Percentiles rank a stretch among this genome's conserved stretches.
phyloP scores from a whole-genome alignment of 345 rosid genomes.

The Alliaria petiolata region DNA sequence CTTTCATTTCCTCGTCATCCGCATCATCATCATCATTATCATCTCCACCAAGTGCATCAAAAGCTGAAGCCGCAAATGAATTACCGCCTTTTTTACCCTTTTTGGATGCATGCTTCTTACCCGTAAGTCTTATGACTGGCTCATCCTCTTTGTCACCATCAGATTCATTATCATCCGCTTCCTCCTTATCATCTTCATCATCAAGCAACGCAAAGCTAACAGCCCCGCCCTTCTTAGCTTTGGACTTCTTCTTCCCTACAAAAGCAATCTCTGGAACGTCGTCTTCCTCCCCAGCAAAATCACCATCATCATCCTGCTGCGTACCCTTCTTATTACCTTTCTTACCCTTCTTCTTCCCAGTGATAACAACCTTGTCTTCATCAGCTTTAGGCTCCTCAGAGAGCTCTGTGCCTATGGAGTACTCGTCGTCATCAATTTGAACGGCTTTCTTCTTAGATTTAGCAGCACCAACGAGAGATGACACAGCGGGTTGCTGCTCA shows the following conservation, averaged over 20 bases:
- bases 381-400: constrained; percentile 47
- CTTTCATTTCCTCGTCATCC: constrained; percentile 24
- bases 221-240: constrained; percentile 38
- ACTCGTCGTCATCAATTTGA: constrained; percentile 81
- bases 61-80: constrained; percentile 42
- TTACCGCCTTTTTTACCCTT: constrained; percentile 42
- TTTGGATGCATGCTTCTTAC: constrained; percentile 48
- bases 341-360: constrained; percentile 66
- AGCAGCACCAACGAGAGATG: constrained; percentile 41
- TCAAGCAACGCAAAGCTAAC: constrained; percentile 48
- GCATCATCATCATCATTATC: constrained; percentile 28
- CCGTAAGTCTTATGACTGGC: constrained; percentile 34
- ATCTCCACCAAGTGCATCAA: constrained; percentile 50
- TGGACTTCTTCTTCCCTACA: constrained; percentile 53
- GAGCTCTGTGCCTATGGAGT: constrained; percentile 54
- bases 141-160: constrained; percentile 45
- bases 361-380: constrained; percentile 39
- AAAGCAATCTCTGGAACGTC: constrained; percentile 34
- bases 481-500: constrained; percentile 33
- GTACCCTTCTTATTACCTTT: constrained; percentile 46
- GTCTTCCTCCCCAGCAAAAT: constrained; percentile 34
- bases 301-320: constrained; percentile 36
- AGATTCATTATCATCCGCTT: constrained; percentile 33
- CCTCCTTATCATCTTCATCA: constrained; percentile 34
- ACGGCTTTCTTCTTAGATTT: constrained; percentile 73